Percentiles rank a stretch among this genome's conserved stretches.
These are phyloP conservation scores for Misopates orontium DNA, from an alignment of 257 asterid genomes.

Conservation along the genomic window DNA sequence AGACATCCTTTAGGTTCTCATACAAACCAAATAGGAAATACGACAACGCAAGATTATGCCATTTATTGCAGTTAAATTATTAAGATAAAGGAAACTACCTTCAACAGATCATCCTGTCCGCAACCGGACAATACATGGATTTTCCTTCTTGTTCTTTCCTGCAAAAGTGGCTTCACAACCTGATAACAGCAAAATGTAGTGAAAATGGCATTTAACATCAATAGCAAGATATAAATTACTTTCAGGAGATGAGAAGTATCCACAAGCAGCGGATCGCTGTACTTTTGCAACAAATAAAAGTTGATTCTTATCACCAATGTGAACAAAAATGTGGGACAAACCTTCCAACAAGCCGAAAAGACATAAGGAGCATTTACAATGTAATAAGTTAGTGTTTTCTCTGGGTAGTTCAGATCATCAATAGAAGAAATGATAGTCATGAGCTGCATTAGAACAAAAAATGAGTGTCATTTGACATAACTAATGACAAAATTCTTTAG, in stretches of 20 bases:
- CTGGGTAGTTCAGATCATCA: constrained; percentile 79
- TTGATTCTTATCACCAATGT: neutral
- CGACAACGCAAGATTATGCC: constrained; percentile 1
- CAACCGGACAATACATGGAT: constrained; percentile 64
- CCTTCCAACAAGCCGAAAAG: constrained; percentile 86
- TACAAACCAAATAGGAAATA: neutral
- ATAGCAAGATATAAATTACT: neutral
- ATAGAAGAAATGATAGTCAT: constrained; percentile 63
- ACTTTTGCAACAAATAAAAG: neutral
- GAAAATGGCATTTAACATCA: neutral
- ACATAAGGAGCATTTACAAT: constrained; percentile 72
- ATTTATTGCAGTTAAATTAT: neutral
- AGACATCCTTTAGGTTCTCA: neutral
- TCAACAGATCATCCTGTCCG: constrained; percentile 69
- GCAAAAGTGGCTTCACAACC: constrained; percentile 82
- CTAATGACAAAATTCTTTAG: neutral
- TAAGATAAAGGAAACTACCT: constrained; percentile 45
- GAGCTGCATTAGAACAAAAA: constrained; percentile 47
- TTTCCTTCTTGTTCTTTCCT: constrained; percentile 69
- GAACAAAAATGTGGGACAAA: constrained; percentile 30
- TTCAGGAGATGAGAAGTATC: neutral
- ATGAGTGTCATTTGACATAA: neutral
- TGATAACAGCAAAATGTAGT: constrained; percentile 30
- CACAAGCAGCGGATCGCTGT: neutral
- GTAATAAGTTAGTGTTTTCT: constrained; percentile 68